Conservation (phyloP, 1,284 basidiomycete genomes). For the Moesziomyces sp. region DNA sequence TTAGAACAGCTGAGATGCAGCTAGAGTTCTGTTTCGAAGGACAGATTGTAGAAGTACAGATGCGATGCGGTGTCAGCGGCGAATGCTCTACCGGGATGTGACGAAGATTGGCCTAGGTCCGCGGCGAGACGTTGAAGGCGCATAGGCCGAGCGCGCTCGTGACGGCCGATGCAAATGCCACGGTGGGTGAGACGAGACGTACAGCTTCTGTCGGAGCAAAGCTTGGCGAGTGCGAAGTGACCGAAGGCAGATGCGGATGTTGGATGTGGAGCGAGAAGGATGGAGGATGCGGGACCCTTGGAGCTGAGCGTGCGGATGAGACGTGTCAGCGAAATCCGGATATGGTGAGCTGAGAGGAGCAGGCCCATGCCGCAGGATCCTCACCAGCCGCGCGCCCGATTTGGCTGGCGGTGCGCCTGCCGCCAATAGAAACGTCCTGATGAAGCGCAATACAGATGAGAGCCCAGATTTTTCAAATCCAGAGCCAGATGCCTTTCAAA, state of each 20-base stretch:
- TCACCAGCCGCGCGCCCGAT: background rate
- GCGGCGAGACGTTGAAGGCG: background rate
- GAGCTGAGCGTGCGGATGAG: slow-evolving; percentile 11
- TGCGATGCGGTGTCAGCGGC: slow-evolving; percentile 9
- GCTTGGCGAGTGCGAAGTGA: slow-evolving; percentile 4
- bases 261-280: slow-evolving; percentile 9
- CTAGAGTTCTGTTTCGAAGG: slow-evolving; percentile 3
- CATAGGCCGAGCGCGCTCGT: background rate
- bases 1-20: slow-evolving; percentile 6
- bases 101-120: background rate
- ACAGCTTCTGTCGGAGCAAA: slow-evolving; percentile 23
- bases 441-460: too few relatives aligned
- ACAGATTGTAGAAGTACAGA: background rate
- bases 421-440: slow-evolving; percentile 1
- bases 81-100: slow-evolving; percentile 8
- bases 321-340: slow-evolving; percentile 21
- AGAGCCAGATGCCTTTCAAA: background rate
- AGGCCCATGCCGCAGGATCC: slow-evolving; percentile 13
- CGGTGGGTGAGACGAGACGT: slow-evolving; percentile 6
- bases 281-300: slow-evolving; percentile 14
- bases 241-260: background rate
- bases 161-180: background rate
- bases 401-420: slow-evolving; percentile 16
- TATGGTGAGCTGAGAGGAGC: slow-evolving; percentile 10
- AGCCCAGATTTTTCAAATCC: too few relatives aligned